Evolutionary conservation across 1,284 basidiomycete genomes (phyloP), one percentile per base, ranked within the genome.

Genomic region (Rhodofomes roseus): DNA sequence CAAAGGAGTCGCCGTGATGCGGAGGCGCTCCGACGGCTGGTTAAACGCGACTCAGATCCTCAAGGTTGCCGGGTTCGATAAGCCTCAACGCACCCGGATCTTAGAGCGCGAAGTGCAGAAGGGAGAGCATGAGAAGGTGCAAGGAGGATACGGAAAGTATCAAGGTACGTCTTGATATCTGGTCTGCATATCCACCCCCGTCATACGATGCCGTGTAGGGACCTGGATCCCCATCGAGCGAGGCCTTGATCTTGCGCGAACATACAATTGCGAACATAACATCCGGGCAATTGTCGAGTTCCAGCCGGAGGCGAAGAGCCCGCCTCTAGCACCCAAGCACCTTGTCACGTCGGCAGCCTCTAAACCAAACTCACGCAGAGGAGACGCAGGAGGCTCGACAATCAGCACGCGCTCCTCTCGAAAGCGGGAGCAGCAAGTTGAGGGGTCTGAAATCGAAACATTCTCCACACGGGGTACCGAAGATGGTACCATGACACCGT

Each of bases 81-180:
- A 99, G 74, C 97, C 97, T 0, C 97, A 99, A 74, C 83, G 97
- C 54, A 99, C 97, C 58, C 87, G 97, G 60, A 96, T 99, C 14
- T 83, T 99, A 53, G 97, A 99, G 75, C 87, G 97, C 64, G 97
- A 99, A 77, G 90, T 99, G 2, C 97, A 99, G 74, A 98, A 98
- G 76, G 97, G 96, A 27, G 92, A 95, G 66, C 97, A 99, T 74
- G 97, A 99, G 77, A 99, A 99, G 75, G 95, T 99, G 0, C 97
- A 99, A 74, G 97, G 97, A 37, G 97, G 97, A 0, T 99, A 99
- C 75, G 97, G 97, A 66, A 99, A 99, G 77, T 99, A 98, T 74
- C 97, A 99, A 83, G 97, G 96, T 96, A 62, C 29, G 29, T 43
- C 12, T 16, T 22, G 29, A 55, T 46, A 54, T 52, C 48, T 51